These are phyloP conservation scores for Phytophthora tubulina DNA, from an alignment of 352 stramenopile genomes.

Conservation along the genomic window DNA sequence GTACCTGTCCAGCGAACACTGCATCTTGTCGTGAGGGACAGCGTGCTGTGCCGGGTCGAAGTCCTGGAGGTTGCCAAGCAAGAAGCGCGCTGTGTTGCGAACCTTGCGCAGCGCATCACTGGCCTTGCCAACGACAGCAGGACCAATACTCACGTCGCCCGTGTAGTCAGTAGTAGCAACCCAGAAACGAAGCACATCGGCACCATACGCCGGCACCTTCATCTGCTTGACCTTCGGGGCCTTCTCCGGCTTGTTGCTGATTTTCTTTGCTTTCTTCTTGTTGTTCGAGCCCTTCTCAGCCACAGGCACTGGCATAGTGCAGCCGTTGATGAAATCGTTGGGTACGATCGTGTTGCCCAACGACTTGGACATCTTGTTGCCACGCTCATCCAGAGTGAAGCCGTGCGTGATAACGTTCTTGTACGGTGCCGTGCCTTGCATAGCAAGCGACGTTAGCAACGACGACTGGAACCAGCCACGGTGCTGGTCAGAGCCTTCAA, in stretches of 20 bases:
- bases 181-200: slow-evolving; percentile 98
- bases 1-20: slow-evolving; percentile 93
- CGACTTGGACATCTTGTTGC: slow-evolving; percentile 99
- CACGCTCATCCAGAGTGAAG: slow-evolving; percentile 98
- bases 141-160: slow-evolving; percentile 94
- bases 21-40: slow-evolving; percentile 90
- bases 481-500: slow-evolving; percentile 98
- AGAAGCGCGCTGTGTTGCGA: slow-evolving; percentile 97
- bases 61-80: slow-evolving; percentile 97
- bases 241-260: slow-evolving; percentile 68
- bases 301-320: slow-evolving; percentile 45
- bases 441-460: slow-evolving; percentile 93
- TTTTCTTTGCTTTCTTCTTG: slow-evolving; percentile 84
- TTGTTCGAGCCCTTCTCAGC: slow-evolving; percentile 44
- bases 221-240: slow-evolving; percentile 68
- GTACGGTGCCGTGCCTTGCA: slow-evolving; percentile 91
- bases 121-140: slow-evolving; percentile 91
- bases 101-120: slow-evolving; percentile 88
- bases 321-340: slow-evolving; percentile 95
- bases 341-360: slow-evolving; percentile 97
- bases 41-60: slow-evolving; percentile 89
- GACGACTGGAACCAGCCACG: slow-evolving; percentile 99
- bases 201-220: slow-evolving; percentile 93
- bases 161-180: slow-evolving; percentile 98
- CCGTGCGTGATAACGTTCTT: slow-evolving; percentile 98